phyloP scores from a whole-genome alignment of 176 grass and related monocot genomes.

The Canna indica region DNA sequence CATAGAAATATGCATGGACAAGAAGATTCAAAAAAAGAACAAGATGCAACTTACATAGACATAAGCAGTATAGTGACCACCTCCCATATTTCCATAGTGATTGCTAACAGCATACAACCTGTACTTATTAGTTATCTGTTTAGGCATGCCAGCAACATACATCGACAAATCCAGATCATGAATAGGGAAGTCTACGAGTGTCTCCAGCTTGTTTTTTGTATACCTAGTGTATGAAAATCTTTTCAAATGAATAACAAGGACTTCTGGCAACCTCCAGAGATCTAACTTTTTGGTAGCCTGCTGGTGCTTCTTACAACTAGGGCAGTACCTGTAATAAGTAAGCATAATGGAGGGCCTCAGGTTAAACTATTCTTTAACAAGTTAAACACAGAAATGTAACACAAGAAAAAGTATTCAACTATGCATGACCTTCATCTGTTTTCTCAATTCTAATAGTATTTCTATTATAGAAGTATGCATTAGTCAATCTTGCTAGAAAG shows the following conservation, averaged over 20 bases:
- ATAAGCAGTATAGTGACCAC: slow-evolving; percentile 83
- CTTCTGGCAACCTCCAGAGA: slow-evolving; percentile 84
- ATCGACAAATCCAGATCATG: slow-evolving; percentile 55
- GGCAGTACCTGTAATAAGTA: slow-evolving; percentile 61
- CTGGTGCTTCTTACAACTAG: slow-evolving; percentile 78
- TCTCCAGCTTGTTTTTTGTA: slow-evolving; percentile 85
- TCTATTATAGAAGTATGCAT: neutral
- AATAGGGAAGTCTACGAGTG: slow-evolving; percentile 83
- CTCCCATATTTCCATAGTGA: slow-evolving; percentile 89
- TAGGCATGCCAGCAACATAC: slow-evolving; percentile 37
- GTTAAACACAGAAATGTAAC: neutral
- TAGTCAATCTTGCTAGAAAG: neutral
- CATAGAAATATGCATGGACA: neutral
- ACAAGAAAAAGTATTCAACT: neutral
- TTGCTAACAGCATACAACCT: slow-evolving; percentile 71
- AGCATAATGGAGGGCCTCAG: neutral
- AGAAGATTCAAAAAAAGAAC: neutral
- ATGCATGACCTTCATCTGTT: no score
- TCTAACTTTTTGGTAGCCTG: slow-evolving; percentile 91
- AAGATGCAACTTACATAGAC: slow-evolving; percentile 60
- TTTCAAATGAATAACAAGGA: slow-evolving; percentile 92
- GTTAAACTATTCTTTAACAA: neutral
- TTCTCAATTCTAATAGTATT: neutral
- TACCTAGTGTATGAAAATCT: slow-evolving; percentile 75
- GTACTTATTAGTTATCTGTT: slow-evolving; percentile 39